Evolutionary conservation across 306 rosid species (phyloP).

Genomic region (Senna siamea): DNA sequence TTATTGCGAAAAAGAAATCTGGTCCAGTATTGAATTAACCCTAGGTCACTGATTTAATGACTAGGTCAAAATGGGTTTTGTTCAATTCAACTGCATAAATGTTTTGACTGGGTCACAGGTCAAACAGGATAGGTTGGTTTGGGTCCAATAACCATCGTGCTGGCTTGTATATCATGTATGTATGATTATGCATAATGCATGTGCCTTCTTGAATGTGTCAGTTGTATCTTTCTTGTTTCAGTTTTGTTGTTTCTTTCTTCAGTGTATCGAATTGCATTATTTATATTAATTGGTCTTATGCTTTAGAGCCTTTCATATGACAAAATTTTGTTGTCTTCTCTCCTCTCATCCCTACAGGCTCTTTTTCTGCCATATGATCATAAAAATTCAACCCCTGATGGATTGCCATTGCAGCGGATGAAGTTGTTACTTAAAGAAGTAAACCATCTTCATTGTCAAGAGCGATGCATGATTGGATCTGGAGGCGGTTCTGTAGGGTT

Average conservation of each 20-base stretch:
- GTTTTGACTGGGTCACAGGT: no score
- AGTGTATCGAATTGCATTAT: constrained; percentile 8
- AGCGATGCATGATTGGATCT: constrained; percentile 81
- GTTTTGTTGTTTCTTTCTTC: not conserved
- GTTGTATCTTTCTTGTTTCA: not conserved
- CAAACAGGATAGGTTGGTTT: no score
- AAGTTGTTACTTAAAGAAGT: constrained; percentile 77
- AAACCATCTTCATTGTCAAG: constrained; percentile 71
- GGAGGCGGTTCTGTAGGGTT: constrained; percentile 98
- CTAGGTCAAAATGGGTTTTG: no score
- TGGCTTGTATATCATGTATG: no score
- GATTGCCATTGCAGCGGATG: constrained; percentile 66
- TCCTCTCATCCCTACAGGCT: constrained; percentile 55
- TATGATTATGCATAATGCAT: no score
- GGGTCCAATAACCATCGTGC: no score
- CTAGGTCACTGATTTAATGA: no score
- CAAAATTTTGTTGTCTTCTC: constrained; percentile 21
- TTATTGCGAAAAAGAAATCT: no score
- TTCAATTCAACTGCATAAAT: no score
- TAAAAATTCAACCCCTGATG: constrained; percentile 82
- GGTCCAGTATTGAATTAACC: no score
- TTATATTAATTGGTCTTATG: constrained; percentile 11
- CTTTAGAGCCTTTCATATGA: constrained; percentile 5
- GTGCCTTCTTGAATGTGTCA: not conserved
- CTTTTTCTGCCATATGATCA: constrained; percentile 97